A percentile compares a stretch with the other conserved stretches of the same genome.
Evolutionary conservation across 2,329 filamentous ascomycete genomes (phyloP).

Genomic region (Botrytis deweyae): DNA sequence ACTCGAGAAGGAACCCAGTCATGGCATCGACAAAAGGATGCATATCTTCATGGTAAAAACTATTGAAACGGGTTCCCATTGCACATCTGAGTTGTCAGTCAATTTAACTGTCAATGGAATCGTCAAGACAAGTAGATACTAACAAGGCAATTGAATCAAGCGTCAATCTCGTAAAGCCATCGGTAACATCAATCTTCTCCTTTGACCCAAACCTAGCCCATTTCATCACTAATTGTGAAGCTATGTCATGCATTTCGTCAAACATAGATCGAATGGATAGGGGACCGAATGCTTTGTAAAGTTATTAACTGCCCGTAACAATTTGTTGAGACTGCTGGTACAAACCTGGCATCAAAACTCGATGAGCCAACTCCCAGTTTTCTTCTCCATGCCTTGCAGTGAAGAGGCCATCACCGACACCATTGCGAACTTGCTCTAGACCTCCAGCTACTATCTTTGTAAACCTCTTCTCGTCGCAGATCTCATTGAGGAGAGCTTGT

Average conservation of each 20-base stretch:
- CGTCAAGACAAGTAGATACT: neutral
- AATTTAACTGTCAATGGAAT: neutral
- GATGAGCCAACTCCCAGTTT: conserved; percentile 67
- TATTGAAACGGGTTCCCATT: conserved; percentile 77
- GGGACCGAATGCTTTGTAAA: conserved; percentile 59
- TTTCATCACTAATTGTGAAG: conserved; percentile 64
- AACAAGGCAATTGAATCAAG: conserved; percentile 62
- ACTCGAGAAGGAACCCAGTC: conserved; percentile 60
- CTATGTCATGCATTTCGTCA: conserved; percentile 66
- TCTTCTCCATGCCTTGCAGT: conserved; percentile 54
- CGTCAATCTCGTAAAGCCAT: conserved; percentile 71
- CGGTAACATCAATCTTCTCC: conserved; percentile 56
- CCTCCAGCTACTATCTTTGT: conserved; percentile 53
- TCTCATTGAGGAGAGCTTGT: conserved; percentile 59
- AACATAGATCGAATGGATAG: conserved; percentile 68
- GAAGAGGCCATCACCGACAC: conserved; percentile 65
- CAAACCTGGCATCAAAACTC: conserved; percentile 56
- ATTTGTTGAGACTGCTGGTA: neutral
- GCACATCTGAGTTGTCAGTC: conserved; percentile 48
- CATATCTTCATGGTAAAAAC: conserved; percentile 65
- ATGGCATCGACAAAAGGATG: conserved; percentile 72
- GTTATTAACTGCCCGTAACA: neutral
- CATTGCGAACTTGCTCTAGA: conserved; percentile 57
- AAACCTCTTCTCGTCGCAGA: conserved; percentile 65
- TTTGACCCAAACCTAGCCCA: conserved; percentile 63